Conservation (phyloP, 805 yeast species). For the Candida quercuum region DNA sequence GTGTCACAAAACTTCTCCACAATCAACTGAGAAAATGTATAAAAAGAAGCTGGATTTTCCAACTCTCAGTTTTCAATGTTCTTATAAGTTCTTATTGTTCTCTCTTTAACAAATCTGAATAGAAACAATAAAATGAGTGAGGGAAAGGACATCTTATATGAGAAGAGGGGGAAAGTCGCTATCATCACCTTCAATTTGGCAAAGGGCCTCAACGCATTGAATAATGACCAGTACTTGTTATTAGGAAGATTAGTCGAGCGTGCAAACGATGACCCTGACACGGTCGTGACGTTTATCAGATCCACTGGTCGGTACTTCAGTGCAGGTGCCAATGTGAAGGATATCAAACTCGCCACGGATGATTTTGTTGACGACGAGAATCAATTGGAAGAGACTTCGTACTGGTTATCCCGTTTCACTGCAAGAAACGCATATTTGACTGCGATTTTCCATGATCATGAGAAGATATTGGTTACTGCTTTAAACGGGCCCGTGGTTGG, state of each 20-base stretch:
- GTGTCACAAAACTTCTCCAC: too few species aligned
- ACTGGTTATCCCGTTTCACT: conserved; percentile 55
- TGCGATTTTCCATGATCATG: conserved; percentile 61
- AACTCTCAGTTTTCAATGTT: too few species aligned
- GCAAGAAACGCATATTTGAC: conserved; percentile 69
- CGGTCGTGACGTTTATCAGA: conserved; percentile 60
- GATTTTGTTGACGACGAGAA: conserved; percentile 7
- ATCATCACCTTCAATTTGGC: conserved; percentile 67
- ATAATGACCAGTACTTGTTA: conserved; percentile 55
- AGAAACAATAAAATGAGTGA: too few species aligned
- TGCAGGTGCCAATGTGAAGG: conserved; percentile 75
- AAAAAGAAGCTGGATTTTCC: too few species aligned
- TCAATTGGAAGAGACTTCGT: conserved; percentile 23
- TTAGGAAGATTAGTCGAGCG: conserved; percentile 53
- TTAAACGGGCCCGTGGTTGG: conserved; percentile 89
- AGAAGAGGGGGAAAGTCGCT: conserved; percentile 38
- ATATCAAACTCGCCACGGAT: conserved; percentile 13
- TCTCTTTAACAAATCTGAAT: too few species aligned
- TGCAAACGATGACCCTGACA: conserved; percentile 58
- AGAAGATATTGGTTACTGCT: conserved; percentile 65
- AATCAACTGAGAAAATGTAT: too few species aligned
- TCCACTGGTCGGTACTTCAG: conserved; percentile 73
- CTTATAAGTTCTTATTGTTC: too few species aligned
- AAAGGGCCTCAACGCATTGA: conserved; percentile 57
- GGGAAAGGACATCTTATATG: conserved; percentile 25